These are phyloP conservation scores for Kokia cookei DNA, from an alignment of 441 rosid genomes.

Conservation along the genomic window DNA sequence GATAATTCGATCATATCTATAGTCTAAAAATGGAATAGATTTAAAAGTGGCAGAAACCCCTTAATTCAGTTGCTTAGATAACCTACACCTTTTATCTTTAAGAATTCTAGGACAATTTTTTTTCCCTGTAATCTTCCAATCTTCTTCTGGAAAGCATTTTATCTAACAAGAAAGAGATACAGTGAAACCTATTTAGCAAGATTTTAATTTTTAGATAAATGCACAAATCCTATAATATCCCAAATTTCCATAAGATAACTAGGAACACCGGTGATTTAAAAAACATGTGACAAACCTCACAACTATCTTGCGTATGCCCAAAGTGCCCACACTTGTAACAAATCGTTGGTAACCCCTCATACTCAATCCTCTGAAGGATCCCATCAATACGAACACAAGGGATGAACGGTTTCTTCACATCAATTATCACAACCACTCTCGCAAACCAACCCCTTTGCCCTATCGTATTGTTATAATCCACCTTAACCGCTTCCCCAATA, in stretches of 20 bases:
- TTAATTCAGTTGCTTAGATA: background rate
- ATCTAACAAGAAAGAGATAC: background rate
- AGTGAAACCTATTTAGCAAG: background rate
- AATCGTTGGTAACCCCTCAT: too few species aligned
- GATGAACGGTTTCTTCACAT: too few species aligned
- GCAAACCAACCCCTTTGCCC: too few species aligned
- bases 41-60: background rate
- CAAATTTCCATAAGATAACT: background rate
- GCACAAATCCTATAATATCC: background rate
- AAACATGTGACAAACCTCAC: background rate
- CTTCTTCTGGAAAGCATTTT: background rate
- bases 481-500: too few species aligned
- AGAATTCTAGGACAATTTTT: background rate
- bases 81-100: background rate
- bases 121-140: background rate
- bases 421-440: too few species aligned
- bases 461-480: too few species aligned
- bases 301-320: too few species aligned
- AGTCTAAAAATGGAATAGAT: background rate
- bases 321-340: too few species aligned
- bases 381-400: too few species aligned
- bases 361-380: too few species aligned
- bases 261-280: background rate
- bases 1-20: background rate
- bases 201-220: background rate